These are phyloP conservation scores for Dipteronia dyeriana DNA, from an alignment of 345 rosid genomes.

Conservation along the genomic window DNA sequence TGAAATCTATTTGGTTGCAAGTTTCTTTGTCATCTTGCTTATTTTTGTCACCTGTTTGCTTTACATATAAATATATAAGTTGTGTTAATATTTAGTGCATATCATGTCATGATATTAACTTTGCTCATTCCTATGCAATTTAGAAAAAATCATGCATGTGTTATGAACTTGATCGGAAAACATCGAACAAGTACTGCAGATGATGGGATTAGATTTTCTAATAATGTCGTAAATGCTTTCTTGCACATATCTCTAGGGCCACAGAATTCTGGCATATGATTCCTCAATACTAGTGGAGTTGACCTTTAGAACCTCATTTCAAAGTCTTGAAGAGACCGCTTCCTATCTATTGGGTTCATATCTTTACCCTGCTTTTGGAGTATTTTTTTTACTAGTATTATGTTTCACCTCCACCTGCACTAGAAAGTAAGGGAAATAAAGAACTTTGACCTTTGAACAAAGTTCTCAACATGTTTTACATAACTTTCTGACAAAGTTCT, in stretches of 20 bases:
- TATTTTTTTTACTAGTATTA: not conserved
- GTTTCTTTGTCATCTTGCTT: constrained; percentile 5
- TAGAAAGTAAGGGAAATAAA: not conserved
- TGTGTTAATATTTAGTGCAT: not conserved
- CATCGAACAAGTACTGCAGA: not conserved
- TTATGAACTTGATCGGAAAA: not conserved
- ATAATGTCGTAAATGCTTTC: not conserved
- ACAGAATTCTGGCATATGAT: not conserved
- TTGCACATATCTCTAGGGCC: not conserved
- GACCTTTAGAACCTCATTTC: not conserved
- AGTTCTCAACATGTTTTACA: not conserved
- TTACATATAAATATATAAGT: not conserved
- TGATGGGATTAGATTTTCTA: not conserved
- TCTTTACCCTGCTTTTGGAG: not conserved
- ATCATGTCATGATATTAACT: not conserved
- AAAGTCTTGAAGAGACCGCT: not conserved
- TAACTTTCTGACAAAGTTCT: not conserved
- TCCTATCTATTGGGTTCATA: not conserved
- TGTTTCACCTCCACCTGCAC: not conserved
- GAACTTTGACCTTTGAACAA: not conserved
- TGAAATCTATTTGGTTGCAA: not conserved
- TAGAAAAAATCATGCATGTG: not conserved
- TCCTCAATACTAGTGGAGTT: not conserved
- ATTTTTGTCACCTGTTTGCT: not conserved
- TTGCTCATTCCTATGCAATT: not conserved